A percentile compares a stretch with the other conserved stretches of the same genome.
phyloP scores from a whole-genome alignment of 2,329 filamentous ascomycete genomes.

The Aspergillus oerlinghausenensis region DNA sequence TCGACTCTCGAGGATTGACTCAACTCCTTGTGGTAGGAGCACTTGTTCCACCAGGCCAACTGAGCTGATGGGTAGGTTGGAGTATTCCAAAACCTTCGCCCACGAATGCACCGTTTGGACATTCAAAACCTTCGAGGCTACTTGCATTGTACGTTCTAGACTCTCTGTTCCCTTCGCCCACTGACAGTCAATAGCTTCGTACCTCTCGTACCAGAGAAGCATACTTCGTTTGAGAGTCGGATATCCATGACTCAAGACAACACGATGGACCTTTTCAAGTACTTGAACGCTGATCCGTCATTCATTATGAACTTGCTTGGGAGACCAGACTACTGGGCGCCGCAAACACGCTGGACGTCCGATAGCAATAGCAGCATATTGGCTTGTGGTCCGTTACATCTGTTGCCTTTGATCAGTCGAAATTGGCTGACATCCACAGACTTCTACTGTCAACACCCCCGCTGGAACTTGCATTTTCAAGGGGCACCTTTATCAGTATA shows the following conservation, averaged over 20 bases:
- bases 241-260: constrained; percentile 6
- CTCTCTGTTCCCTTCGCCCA: background rate
- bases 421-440: background rate
- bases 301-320: constrained; percentile 12
- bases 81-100: background rate
- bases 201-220: constrained; percentile 9
- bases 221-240: constrained; percentile 10
- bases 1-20: background rate
- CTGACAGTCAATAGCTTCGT: constrained; percentile 9
- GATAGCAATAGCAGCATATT: constrained; percentile 2
- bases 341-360: constrained; percentile 10
- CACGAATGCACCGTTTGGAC: background rate
- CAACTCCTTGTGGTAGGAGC: background rate
- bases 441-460: constrained; percentile 14
- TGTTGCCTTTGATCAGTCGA: too few species aligned
- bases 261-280: constrained; percentile 1
- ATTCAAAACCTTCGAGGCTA: background rate
- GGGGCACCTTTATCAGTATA: constrained; percentile 13
- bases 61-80: background rate
- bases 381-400: constrained; percentile 8
- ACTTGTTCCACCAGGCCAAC: background rate
- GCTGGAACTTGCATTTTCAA: constrained; percentile 14
- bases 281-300: constrained; percentile 6
- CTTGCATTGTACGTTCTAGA: constrained; percentile 9
- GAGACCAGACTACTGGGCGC: constrained; percentile 14